Percentiles rank a stretch among this genome's conserved stretches.
Evolutionary conservation across 2,329 filamentous ascomycete species (phyloP).

Genomic region (Septoria petroselini): DNA sequence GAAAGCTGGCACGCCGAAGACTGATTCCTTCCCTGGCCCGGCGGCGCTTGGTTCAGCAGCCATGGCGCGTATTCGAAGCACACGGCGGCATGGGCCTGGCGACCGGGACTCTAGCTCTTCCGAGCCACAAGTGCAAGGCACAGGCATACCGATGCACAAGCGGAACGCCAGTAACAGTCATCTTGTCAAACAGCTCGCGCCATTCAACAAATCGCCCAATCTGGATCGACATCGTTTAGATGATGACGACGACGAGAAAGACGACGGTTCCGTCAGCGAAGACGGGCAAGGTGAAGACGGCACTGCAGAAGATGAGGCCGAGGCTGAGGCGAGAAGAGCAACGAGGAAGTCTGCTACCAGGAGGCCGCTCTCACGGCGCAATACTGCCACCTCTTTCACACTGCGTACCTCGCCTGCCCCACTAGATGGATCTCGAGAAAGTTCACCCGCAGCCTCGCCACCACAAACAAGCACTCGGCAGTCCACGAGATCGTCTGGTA

Average conservation of each 20-base stretch:
- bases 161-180: constrained; percentile 36
- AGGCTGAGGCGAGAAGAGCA: constrained; percentile 14
- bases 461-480: constrained; percentile 23
- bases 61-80: constrained; percentile 45
- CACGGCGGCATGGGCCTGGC: constrained; percentile 38
- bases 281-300: constrained; percentile 12
- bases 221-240: constrained; percentile 33
- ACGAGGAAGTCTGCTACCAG: constrained; percentile 21
- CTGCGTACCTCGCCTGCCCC: constrained; percentile 23
- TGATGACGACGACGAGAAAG: constrained; percentile 38
- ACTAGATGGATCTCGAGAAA: constrained; percentile 17
- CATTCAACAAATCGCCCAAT: constrained; percentile 40
- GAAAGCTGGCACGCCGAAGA: constrained; percentile 50
- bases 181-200: constrained; percentile 40
- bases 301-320: constrained; percentile 15
- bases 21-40: constrained; percentile 42
- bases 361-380: constrained; percentile 22
- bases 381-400: constrained; percentile 21
- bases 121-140: constrained; percentile 35
- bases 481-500: constrained; percentile 16
- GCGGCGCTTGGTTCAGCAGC: constrained; percentile 29
- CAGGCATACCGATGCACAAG: constrained; percentile 32
- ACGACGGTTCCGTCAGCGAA: background rate
- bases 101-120: constrained; percentile 30
- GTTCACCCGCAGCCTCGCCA: constrained; percentile 21